Base-by-base conservation (phyloP, 2,329 filamentous ascomycete species). In the Aspergillus sp. region DNA sequence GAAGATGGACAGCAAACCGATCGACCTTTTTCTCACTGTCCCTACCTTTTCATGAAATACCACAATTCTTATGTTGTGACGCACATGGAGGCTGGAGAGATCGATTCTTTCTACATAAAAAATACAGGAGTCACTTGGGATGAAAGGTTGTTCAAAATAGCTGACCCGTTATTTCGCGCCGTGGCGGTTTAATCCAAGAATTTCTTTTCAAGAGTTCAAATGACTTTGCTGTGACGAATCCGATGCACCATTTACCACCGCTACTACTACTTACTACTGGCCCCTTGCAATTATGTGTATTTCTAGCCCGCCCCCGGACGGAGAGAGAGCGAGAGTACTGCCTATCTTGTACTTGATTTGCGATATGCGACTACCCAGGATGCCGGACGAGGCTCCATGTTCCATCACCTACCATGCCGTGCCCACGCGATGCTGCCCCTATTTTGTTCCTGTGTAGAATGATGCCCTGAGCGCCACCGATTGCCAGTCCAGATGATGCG, bases 171-270 rank as follows among this genome's bases (percentile, higher is more conserved):
- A 70, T 72, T 72, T 76, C 74, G 72, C 70, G 69, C 74, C 73
- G 74, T 74, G 71, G 74, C 75, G 74, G 71, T 76, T 77, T 77
- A 77, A 77, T 75, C 71, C 74, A 76, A 74, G 69, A 71, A 72
- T 70, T 67, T 70, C 69, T 72, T 69, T 72, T 70, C 67, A 69
- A 72, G 71, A 74, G 68, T 74, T 74, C 69, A 58, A 70, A 72
- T 72, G 70, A 73, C 65, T 64, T 36, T 36, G 32, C 32, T 55
- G 53, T 55, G 53, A 55, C 41, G 53, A 55, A 36, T 36, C 53
- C 39, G 28, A 9, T 28, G 28, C 30, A 30, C 45, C 45, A 28
- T 13, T 36, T 36, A 36, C 32, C 32, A 36, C 32, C 32, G 12
- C 32, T 13, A 36, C 10, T 13, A 36, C 32, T 36, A 30, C 28